phyloP scores from a whole-genome alignment of 176 grass and related monocot genomes.

The Carex myosuroides region DNA sequence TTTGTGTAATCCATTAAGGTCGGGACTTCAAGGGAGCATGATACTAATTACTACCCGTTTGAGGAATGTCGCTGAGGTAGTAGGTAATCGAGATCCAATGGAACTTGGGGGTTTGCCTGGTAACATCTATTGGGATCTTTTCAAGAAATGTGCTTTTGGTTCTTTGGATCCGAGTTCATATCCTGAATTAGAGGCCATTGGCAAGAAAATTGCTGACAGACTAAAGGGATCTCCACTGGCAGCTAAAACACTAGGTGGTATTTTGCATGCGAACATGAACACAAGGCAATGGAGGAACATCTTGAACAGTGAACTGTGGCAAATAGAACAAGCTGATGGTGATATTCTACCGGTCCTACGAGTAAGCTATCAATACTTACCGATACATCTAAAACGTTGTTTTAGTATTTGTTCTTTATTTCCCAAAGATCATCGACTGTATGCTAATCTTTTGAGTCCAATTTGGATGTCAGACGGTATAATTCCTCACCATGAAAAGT shows the following conservation, averaged over 20 bases:
- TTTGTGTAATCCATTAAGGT: background rate
- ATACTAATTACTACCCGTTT: background rate
- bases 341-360: constrained; percentile 28
- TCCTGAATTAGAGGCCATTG: constrained; percentile 17
- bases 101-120: background rate
- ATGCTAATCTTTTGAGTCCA: background rate
- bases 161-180: background rate
- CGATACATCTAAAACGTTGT: constrained; percentile 26
- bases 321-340: background rate
- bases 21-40: background rate
- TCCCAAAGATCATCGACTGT: constrained; percentile 22
- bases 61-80: background rate
- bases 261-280: constrained; percentile 22
- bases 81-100: background rate
- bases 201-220: constrained; percentile 17
- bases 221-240: constrained; percentile 29
- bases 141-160: background rate
- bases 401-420: constrained; percentile 27
- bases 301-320: constrained; percentile 31
- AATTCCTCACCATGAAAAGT: background rate
- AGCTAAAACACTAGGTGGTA: constrained; percentile 10
- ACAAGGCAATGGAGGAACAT: constrained; percentile 23
- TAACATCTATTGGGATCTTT: background rate
- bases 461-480: constrained; percentile 37
- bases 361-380: constrained; percentile 35